phyloP scores from a whole-genome alignment of 1,284 basidiomycete genomes.

The Ceratobasidium sp. region DNA sequence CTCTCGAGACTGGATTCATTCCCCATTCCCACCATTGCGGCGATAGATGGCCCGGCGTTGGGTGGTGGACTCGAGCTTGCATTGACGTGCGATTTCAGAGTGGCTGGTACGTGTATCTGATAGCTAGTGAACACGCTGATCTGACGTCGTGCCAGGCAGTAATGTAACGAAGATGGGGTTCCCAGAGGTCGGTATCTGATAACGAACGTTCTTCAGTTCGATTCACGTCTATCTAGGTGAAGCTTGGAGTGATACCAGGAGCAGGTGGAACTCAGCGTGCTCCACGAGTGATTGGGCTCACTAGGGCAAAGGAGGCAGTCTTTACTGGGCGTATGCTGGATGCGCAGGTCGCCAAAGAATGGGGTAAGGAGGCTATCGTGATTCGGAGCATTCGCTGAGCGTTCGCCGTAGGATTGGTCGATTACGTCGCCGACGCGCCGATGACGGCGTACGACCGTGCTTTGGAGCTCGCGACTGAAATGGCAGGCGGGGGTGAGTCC shows the following conservation, averaged over 20 bases:
- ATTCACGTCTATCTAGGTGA: conserved; percentile 44
- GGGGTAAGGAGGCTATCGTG: conserved; percentile 60
- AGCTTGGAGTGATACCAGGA: conserved; percentile 92
- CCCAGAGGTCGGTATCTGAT: conserved; percentile 65
- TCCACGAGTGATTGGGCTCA: conserved; percentile 78
- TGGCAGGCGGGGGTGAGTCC: conserved; percentile 70
- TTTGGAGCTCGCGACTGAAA: conserved; percentile 67
- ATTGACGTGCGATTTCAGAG: conserved; percentile 86
- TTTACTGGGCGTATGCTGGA: conserved; percentile 76
- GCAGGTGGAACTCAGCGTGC: conserved; percentile 93
- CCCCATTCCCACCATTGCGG: conserved; percentile 88
- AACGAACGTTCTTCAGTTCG: neutral
- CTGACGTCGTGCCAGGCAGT: conserved; percentile 50
- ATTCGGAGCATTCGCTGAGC: neutral
- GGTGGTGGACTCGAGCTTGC: conserved; percentile 90
- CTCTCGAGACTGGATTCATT: conserved; percentile 79
- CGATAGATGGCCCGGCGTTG: conserved; percentile 91
- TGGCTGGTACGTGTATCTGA: conserved; percentile 68
- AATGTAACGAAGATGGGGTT: conserved; percentile 79
- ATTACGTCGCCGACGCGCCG: conserved; percentile 72
- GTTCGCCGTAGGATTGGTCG: conserved; percentile 68
- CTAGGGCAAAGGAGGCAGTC: conserved; percentile 88
- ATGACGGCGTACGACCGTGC: conserved; percentile 71
- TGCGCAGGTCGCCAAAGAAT: conserved; percentile 73
- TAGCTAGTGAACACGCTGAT: neutral